These are phyloP conservation scores for Cyclaneusma minus DNA, from an alignment of 2,329 filamentous ascomycete genomes.

Conservation along the genomic window DNA sequence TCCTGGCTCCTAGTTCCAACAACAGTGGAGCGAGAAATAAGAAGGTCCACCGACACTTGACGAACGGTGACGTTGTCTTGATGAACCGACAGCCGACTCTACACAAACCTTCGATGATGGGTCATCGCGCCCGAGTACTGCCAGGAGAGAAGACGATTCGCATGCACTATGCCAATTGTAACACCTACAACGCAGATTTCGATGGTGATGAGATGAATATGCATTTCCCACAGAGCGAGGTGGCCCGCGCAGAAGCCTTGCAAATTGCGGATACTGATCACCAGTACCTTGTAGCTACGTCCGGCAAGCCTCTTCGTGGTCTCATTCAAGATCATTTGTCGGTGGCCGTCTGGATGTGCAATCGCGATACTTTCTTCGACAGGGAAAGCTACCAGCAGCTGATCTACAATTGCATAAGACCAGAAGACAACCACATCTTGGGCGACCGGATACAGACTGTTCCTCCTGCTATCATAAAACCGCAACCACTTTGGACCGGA, in stretches of 20 bases:
- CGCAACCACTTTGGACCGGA: conserved; percentile 74
- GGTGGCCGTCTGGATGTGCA: conserved; percentile 81
- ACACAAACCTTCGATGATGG: conserved; percentile 99
- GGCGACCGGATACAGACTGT: conserved; percentile 70
- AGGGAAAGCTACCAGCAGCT: conserved; percentile 82
- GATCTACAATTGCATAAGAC: conserved; percentile 78
- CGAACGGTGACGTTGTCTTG: conserved; percentile 89
- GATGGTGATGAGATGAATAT: conserved; percentile 99
- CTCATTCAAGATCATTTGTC: conserved; percentile 98
- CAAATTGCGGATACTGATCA: conserved; percentile 93
- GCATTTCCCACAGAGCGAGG: conserved; percentile 96
- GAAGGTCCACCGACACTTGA: conserved; percentile 91
- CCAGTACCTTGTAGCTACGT: conserved; percentile 88
- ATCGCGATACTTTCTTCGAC: conserved; percentile 80
- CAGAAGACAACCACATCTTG: conserved; percentile 78
- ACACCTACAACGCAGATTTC: conserved; percentile 98
- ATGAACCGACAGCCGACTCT: conserved; percentile 98
- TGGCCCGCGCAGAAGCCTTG: conserved; percentile 82
- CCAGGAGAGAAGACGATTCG: conserved; percentile 93
- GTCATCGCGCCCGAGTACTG: conserved; percentile 80
- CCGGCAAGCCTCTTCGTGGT: conserved; percentile 85
- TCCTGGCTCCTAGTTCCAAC: conserved; percentile 66
- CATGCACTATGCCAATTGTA: conserved; percentile 99
- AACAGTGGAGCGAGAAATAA: conserved; percentile 72
- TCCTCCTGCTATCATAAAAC: conserved; percentile 68